Conservation (phyloP, 306 rosid genomes). For the Leucaena leucocephala region DNA sequence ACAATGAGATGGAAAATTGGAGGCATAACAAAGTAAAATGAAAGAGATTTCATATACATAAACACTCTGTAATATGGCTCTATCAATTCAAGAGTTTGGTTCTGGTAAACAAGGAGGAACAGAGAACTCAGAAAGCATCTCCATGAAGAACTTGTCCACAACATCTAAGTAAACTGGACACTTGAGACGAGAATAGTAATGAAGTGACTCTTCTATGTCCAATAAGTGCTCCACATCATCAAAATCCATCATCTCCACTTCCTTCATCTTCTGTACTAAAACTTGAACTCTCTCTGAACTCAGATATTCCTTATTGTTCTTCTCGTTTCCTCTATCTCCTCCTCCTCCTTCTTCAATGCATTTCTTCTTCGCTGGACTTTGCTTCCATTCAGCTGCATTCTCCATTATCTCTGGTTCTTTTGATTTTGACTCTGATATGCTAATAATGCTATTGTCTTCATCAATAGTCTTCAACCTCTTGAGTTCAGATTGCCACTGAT, state of each 20-base stretch:
- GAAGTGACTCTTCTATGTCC: conserved; percentile 92
- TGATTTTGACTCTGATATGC: conserved; percentile 12
- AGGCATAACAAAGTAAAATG: conserved; percentile 27
- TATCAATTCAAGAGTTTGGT: conserved; percentile 49
- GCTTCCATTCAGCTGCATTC: conserved; percentile 38
- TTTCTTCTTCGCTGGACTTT: conserved; percentile 2
- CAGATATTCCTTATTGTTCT: conserved; percentile 21
- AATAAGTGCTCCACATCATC: conserved; percentile 77
- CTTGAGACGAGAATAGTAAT: conserved; percentile 88
- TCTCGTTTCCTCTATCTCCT: conserved; percentile 40
- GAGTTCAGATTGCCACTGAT: conserved; percentile 68
- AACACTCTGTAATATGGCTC: conserved; percentile 31
- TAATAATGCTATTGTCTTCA: not conserved
- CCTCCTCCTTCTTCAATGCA: conserved; percentile 33
- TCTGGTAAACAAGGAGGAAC: conserved; percentile 49
- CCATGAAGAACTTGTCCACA: conserved; percentile 82
- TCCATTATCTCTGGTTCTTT: conserved; percentile 41
- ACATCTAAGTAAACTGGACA: conserved; percentile 81
- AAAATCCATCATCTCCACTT: conserved; percentile 70
- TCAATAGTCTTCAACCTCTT: conserved; percentile 43
- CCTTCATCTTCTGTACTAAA: conserved; percentile 77
- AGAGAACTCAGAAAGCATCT: conserved; percentile 64
- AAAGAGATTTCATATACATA: conserved; percentile 40
- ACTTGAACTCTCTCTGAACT: conserved; percentile 28
- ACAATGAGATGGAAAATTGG: conserved; percentile 29